phyloP scores from a whole-genome alignment of 371 early-diverging fungal species.

The Dinochytrium kinnereticum region DNA sequence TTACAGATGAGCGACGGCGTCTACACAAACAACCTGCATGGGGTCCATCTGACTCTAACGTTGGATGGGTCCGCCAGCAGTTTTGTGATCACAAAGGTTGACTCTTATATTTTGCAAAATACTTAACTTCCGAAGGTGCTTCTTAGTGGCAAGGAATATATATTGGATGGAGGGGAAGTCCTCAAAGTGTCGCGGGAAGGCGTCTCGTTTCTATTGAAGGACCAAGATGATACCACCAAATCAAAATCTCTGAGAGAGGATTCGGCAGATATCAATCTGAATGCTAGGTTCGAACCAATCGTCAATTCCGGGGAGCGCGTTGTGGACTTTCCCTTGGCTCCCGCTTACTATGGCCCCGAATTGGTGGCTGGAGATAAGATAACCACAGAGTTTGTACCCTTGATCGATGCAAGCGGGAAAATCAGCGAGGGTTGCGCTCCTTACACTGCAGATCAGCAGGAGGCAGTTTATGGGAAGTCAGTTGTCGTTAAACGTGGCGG shows the following conservation, averaged over 20 bases:
- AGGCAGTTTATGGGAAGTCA: slow-evolving; percentile 21
- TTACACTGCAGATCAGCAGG: slow-evolving; percentile 19
- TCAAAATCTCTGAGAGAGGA: background rate
- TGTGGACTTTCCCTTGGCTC: background rate
- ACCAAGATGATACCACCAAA: background rate
- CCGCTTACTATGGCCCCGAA: background rate
- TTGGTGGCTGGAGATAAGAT: background rate
- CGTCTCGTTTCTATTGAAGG: slow-evolving; percentile 24
- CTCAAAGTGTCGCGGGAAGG: slow-evolving; percentile 17
- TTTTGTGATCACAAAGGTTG: slow-evolving; percentile 50
- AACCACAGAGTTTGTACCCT: background rate
- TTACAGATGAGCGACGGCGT: slow-evolving; percentile 44
- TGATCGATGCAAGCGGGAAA: background rate
- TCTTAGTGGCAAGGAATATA: slow-evolving; percentile 40
- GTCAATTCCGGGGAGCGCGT: background rate
- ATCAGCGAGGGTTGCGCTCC: slow-evolving; percentile 29
- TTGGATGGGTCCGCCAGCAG: slow-evolving; percentile 49
- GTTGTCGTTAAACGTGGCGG: slow-evolving; percentile 47
- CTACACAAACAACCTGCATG: slow-evolving; percentile 54
- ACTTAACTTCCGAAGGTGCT: background rate
- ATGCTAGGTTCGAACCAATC: background rate
- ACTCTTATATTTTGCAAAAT: background rate
- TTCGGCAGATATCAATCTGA: background rate
- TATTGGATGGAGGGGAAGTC: slow-evolving; percentile 1
- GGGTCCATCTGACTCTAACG: slow-evolving; percentile 53